Evolutionary conservation across 176 grass and related monocot species (phyloP).

Genomic region (Puya raimondii): DNA sequence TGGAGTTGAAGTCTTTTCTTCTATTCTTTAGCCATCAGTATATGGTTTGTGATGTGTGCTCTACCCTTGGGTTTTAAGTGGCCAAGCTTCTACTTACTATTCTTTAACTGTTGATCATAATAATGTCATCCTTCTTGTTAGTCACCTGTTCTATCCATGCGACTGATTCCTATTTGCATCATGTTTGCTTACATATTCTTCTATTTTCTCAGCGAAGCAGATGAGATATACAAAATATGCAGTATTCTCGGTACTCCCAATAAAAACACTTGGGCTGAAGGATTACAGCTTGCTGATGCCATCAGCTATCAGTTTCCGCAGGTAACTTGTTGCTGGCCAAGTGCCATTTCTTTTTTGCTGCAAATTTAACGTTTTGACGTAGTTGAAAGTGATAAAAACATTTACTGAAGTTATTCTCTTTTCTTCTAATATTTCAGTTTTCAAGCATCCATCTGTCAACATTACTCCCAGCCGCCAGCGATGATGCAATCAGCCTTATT

Average conservation of each 20-base stretch:
- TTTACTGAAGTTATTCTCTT: neutral
- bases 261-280: slow-evolving; percentile 66
- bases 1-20: no score
- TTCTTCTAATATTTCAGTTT: slow-evolving; percentile 33
- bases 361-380: neutral
- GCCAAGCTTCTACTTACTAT: neutral
- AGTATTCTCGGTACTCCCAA: slow-evolving; percentile 84
- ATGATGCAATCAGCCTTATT: slow-evolving; percentile 76
- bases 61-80: neutral
- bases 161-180: neutral
- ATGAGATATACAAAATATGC: slow-evolving; percentile 95
- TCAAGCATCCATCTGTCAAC: slow-evolving; percentile 48
- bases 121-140: neutral
- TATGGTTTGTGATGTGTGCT: no score
- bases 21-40: no score
- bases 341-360: neutral
- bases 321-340: slow-evolving; percentile 13
- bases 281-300: slow-evolving; percentile 65
- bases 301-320: slow-evolving; percentile 79
- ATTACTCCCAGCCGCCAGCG: slow-evolving; percentile 63
- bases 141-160: neutral
- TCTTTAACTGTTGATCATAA: neutral
- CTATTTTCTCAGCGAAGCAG: slow-evolving; percentile 55
- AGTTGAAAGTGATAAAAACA: neutral
- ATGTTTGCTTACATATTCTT: neutral